A percentile compares a stretch with the other conserved stretches of the same genome.
Conservation (phyloP, 208 protist species). For the Leishmania mexicana region DNA sequence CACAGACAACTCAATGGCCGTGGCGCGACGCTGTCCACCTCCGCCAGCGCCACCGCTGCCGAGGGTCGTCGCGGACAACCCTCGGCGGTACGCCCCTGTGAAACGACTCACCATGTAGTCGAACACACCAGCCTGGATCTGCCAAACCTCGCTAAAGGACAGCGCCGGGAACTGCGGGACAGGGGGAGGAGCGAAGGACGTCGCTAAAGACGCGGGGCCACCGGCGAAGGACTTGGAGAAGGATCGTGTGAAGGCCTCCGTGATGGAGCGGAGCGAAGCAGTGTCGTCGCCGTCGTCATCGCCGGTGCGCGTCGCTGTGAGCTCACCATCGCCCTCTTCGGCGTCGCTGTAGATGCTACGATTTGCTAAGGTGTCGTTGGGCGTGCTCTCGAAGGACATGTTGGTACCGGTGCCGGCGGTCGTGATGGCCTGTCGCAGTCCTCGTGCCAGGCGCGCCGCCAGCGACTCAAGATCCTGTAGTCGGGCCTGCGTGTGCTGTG, state of each 20-base stretch:
- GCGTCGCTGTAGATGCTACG: conserved; percentile 13
- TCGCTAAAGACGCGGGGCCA: neutral
- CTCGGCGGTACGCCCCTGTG: conserved; percentile 27
- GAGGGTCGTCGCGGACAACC: conserved; percentile 6
- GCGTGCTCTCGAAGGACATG: neutral
- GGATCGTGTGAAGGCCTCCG: conserved; percentile 16
- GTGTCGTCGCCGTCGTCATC: conserved; percentile 7
- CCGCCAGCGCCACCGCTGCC: conserved; percentile 1
- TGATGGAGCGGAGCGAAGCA: conserved; percentile 17
- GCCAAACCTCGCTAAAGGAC: conserved; percentile 12
- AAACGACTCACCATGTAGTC: conserved; percentile 26
- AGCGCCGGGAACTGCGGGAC: conserved; percentile 11
- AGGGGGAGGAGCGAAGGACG: neutral
- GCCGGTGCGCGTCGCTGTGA: neutral
- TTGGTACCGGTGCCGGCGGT: neutral
- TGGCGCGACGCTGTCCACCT: neutral
- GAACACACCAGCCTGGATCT: conserved; percentile 23
- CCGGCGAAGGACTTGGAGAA: conserved; percentile 18
- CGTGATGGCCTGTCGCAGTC: conserved; percentile 14
- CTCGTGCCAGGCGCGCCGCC: conserved; percentile 20
- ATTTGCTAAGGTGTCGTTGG: neutral
- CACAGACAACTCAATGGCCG: conserved; percentile 38
- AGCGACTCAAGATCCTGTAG: conserved; percentile 17
- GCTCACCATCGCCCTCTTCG: neutral
- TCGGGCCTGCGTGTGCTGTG: conserved; percentile 18